These are phyloP conservation scores for Emydomyces testavorans DNA, from an alignment of 2,329 filamentous ascomycete species.

Conservation along the genomic window DNA sequence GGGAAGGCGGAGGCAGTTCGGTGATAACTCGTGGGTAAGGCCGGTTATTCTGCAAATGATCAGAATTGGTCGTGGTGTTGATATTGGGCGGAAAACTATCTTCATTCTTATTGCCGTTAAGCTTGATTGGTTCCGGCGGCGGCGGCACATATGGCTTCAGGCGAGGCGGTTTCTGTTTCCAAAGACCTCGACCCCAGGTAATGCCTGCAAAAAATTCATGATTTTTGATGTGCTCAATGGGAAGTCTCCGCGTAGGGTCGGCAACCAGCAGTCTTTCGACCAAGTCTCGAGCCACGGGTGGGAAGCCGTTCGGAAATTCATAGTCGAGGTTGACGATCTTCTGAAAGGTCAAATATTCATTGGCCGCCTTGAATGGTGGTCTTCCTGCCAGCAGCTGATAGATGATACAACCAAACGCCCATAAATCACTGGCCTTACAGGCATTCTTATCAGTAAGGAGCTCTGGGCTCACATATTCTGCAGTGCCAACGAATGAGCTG, in stretches of 20 bases:
- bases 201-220: constrained; percentile 91
- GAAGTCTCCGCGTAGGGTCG: constrained; percentile 71
- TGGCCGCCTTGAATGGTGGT: constrained; percentile 89
- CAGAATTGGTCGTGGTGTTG: constrained; percentile 16
- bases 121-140: constrained; percentile 63
- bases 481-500: constrained; percentile 92
- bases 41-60: constrained; percentile 38
- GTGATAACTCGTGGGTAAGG: constrained; percentile 75
- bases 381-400: constrained; percentile 93
- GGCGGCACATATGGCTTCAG: constrained; percentile 74
- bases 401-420: constrained; percentile 97
- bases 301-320: constrained; percentile 82
- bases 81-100: constrained; percentile 36
- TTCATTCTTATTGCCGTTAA: constrained; percentile 42
- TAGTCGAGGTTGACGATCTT: constrained; percentile 95
- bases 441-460: constrained; percentile 93
- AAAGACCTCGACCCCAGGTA: constrained; percentile 68
- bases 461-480: constrained; percentile 96
- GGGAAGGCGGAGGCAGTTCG: constrained; percentile 88
- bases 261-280: constrained; percentile 83
- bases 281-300: constrained; percentile 70
- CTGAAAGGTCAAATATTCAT: constrained; percentile 95
- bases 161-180: constrained; percentile 80
- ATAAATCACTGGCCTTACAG: constrained; percentile 93
- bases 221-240: constrained; percentile 92